Evolutionary conservation across 495 filamentous ascomycete species (phyloP).

Genomic region (Paragyromitra xinjiangensis): DNA sequence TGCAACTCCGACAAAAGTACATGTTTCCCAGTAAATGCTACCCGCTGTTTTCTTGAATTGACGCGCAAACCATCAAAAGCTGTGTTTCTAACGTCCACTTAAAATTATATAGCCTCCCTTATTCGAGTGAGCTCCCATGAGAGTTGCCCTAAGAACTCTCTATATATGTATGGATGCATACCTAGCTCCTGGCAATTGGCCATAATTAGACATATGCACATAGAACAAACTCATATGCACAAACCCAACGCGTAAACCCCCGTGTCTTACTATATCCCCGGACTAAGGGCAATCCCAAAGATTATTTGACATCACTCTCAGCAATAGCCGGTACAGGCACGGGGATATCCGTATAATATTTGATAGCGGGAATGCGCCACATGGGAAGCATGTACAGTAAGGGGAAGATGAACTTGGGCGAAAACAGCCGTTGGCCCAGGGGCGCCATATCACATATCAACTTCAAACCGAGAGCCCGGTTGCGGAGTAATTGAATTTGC

Average conservation of each 20-base stretch:
- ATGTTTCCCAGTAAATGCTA: not conserved
- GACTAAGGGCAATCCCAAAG: not conserved
- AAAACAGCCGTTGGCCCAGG: not conserved
- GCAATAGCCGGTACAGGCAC: not conserved
- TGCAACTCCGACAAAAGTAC: not conserved
- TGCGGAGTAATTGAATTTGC: not conserved
- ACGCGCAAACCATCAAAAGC: too few relatives aligned
- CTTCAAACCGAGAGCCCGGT: not conserved
- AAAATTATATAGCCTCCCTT: not conserved
- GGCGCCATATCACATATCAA: constrained; percentile 5
- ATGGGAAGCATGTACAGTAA: not conserved
- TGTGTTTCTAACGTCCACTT: not conserved
- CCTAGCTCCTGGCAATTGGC: not conserved
- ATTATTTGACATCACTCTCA: not conserved
- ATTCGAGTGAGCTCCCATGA: constrained; percentile 23
- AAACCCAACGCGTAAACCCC: too few relatives aligned
- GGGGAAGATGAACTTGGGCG: not conserved
- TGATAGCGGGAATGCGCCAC: not conserved
- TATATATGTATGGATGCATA: not conserved
- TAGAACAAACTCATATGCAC: not conserved
- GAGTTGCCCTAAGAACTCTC: not conserved
- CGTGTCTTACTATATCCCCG: not conserved
- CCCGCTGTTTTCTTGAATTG: not conserved
- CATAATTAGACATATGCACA: not conserved
- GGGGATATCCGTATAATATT: not conserved